Percentiles rank a stretch among this genome's conserved stretches.
These are phyloP conservation scores for Curvularia sp. DNA, from an alignment of 2,329 filamentous ascomycete species.

Conservation along the genomic window DNA sequence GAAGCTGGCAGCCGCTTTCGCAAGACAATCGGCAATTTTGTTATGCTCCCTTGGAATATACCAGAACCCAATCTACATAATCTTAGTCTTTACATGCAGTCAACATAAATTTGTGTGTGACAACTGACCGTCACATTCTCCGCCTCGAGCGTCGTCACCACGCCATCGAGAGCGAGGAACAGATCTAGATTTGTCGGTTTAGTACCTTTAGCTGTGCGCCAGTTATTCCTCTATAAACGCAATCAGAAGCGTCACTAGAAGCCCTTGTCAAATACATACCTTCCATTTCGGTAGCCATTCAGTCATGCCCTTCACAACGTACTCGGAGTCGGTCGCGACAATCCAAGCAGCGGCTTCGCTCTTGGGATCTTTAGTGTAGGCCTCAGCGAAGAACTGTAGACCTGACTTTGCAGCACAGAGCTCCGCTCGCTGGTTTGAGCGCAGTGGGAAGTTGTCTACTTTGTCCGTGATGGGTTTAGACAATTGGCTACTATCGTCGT, in stretches of 20 bases:
- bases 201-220: neutral
- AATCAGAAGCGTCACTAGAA: neutral
- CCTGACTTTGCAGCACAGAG: constrained; percentile 20
- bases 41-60: constrained; percentile 6
- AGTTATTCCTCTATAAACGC: neutral
- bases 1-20: constrained; percentile 17
- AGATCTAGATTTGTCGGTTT: neutral
- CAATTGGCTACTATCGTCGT: neutral
- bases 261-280: constrained; percentile 1
- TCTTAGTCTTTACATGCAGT: neutral
- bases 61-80: neutral
- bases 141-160: neutral
- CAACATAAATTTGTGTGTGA: neutral
- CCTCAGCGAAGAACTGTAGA: constrained; percentile 12
- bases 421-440: constrained; percentile 24
- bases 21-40: constrained; percentile 21
- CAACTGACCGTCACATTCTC: neutral
- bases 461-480: constrained; percentile 15
- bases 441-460: constrained; percentile 16
- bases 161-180: neutral
- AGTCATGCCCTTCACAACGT: constrained; percentile 25
- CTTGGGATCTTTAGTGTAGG: neutral
- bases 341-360: constrained; percentile 7
- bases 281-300: constrained; percentile 19
- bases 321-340: constrained; percentile 23